Conservation (phyloP, 164 flowering plant genomes). For the Stephania yunnanensis region DNA sequence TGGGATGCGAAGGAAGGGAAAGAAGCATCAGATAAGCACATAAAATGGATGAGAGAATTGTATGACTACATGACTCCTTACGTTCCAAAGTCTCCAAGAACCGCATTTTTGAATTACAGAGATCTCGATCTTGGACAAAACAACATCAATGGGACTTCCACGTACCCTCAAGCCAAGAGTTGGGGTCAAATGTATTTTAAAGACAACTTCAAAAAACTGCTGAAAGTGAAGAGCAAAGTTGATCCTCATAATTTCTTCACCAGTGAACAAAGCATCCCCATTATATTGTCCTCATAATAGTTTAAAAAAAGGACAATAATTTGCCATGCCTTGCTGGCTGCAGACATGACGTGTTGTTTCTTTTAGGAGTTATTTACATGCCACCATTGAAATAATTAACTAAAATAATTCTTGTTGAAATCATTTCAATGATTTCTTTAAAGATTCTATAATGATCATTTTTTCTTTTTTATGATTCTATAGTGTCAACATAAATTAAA, state of each 20-base stretch:
- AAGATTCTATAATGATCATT: no score
- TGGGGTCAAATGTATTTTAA: slow-evolving; percentile 33
- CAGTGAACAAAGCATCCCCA: not conserved
- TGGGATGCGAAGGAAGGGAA: slow-evolving; percentile 9
- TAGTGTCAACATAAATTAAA: no score
- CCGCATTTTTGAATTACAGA: slow-evolving; percentile 10
- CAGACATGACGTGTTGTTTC: no score
- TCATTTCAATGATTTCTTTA: no score
- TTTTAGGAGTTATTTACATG: no score
- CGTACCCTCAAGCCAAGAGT: slow-evolving; percentile 19
- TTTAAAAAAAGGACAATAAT: no score
- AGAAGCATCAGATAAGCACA: slow-evolving; percentile 6
- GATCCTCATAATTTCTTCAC: not conserved
- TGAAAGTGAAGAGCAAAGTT: slow-evolving; percentile 27
- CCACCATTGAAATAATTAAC: no score
- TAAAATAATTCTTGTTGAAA: no score
- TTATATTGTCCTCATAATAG: no score
- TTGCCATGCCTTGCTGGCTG: no score
- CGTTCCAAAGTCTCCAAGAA: slow-evolving; percentile 16
- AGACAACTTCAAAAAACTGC: slow-evolving; percentile 31
- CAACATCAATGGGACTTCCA: slow-evolving; percentile 7
- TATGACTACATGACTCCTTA: slow-evolving; percentile 16
- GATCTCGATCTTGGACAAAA: slow-evolving; percentile 11
- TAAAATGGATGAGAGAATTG: slow-evolving; percentile 19
- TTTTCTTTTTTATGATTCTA: no score